phyloP scores from a whole-genome alignment of 2,329 filamentous ascomycete species.

The Incumbomyces delicatus region DNA sequence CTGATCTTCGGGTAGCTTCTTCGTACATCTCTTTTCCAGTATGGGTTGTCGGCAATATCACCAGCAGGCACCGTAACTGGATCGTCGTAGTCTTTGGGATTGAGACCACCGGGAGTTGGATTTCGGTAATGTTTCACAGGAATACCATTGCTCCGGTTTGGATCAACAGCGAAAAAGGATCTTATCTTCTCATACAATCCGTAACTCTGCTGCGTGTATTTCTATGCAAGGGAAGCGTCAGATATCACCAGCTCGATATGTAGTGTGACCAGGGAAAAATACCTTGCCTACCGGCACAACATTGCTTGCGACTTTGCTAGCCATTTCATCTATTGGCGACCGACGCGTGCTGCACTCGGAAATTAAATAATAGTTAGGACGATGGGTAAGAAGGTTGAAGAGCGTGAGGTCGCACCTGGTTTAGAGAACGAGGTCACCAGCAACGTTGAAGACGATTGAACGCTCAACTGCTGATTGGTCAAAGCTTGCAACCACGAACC shows the following conservation, averaged over 20 bases:
- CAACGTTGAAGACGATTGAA: neutral
- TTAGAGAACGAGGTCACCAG: neutral
- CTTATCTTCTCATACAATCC: constrained; percentile 84
- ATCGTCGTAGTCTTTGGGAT: constrained; percentile 66
- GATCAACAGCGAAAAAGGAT: constrained; percentile 67
- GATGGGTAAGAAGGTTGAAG: neutral
- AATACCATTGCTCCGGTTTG: constrained; percentile 80
- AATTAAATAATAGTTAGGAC: neutral
- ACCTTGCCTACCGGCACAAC: constrained; percentile 7
- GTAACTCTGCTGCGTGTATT: constrained; percentile 86
- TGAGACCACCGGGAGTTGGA: constrained; percentile 65
- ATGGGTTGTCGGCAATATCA: constrained; percentile 83
- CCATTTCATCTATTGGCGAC: neutral
- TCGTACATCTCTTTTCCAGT: constrained; percentile 90
- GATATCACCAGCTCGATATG: neutral
- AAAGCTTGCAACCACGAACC: neutral
- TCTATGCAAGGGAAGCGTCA: constrained; percentile 44
- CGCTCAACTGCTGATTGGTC: constrained; percentile 1
- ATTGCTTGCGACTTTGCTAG: neutral
- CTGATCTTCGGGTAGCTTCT: constrained; percentile 72
- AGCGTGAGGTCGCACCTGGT: neutral
- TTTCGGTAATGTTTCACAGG: constrained; percentile 90
- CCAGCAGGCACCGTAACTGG: constrained; percentile 74
- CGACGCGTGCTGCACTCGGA: neutral
- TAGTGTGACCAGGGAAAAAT: neutral